phyloP scores from a whole-genome alignment of 2,329 filamentous ascomycete species.

The Alternaria arbusti region DNA sequence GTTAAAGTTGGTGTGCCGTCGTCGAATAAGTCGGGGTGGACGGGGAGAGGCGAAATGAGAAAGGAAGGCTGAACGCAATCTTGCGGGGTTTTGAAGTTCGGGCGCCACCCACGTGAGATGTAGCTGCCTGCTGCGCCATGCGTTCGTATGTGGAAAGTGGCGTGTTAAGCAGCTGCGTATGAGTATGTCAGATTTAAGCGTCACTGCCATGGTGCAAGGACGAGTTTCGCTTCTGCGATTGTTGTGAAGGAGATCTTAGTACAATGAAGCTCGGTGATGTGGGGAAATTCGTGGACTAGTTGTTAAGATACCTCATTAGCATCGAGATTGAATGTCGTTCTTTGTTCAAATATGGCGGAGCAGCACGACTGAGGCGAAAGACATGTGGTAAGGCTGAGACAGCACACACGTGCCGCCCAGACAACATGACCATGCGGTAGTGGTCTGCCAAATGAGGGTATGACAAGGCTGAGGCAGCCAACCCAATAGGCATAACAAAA shows the following conservation, averaged over 20 bases:
- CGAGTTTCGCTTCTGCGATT: too few relatives aligned
- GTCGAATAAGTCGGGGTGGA: too few relatives aligned
- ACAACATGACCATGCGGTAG: background rate
- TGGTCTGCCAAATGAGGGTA: background rate
- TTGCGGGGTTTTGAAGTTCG: background rate
- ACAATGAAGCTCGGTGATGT: too few relatives aligned
- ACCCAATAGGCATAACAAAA: background rate
- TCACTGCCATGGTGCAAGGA: too few relatives aligned
- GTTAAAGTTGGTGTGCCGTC: rapidly evolving
- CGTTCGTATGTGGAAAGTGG: background rate
- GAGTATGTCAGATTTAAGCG: background rate
- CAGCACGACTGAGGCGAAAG: background rate
- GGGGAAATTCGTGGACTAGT: background rate
- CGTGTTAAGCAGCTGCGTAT: background rate
- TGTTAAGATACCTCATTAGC: background rate
- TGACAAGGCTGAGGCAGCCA: background rate
- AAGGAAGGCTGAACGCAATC: background rate
- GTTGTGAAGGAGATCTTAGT: too few relatives aligned
- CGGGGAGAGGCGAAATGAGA: background rate
- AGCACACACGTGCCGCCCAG: background rate
- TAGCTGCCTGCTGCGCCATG: background rate
- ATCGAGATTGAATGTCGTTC: background rate
- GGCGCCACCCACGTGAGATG: background rate
- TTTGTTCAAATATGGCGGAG: background rate
- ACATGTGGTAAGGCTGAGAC: background rate